phyloP scores from a whole-genome alignment of 163 green algal species.

The Scenedesmus sp. region DNA sequence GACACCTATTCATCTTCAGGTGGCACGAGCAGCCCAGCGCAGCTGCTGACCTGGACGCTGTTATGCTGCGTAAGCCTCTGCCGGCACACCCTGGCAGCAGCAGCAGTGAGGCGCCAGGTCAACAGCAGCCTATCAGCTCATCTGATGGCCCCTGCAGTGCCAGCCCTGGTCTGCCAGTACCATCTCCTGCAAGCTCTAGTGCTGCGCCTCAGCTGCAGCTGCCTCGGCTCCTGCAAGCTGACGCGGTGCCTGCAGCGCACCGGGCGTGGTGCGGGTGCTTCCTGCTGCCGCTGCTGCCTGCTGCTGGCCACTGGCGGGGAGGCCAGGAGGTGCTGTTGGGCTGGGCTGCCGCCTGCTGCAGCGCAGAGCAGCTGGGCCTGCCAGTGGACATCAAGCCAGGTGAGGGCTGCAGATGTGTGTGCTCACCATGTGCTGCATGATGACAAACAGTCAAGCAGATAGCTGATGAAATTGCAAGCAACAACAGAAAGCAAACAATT shows the following conservation, averaged over 20 bases:
- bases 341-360: neutral
- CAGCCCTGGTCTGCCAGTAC: neutral
- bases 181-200: neutral
- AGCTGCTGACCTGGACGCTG: neutral
- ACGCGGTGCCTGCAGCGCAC: constrained; percentile 12
- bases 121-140: neutral
- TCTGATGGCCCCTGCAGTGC: neutral
- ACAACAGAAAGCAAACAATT: too few relatives aligned
- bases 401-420: neutral
- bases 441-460: neutral
- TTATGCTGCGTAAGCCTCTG: neutral
- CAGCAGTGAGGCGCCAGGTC: neutral
- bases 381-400: neutral
- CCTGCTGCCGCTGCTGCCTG: constrained; percentile 22
- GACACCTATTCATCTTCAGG: constrained; percentile 1
- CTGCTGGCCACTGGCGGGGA: neutral
- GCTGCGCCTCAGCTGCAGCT: neutral
- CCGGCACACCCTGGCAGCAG: neutral
- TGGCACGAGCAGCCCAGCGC: constrained; percentile 1
- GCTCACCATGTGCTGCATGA: neutral
- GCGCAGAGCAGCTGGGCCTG: constrained; percentile 6
- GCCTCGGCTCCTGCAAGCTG: neutral
- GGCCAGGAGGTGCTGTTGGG: constrained; percentile 25
- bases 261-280: neutral
- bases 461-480: neutral